Conservation (phyloP, 345 rosid species). For the Durio zibethinus region DNA sequence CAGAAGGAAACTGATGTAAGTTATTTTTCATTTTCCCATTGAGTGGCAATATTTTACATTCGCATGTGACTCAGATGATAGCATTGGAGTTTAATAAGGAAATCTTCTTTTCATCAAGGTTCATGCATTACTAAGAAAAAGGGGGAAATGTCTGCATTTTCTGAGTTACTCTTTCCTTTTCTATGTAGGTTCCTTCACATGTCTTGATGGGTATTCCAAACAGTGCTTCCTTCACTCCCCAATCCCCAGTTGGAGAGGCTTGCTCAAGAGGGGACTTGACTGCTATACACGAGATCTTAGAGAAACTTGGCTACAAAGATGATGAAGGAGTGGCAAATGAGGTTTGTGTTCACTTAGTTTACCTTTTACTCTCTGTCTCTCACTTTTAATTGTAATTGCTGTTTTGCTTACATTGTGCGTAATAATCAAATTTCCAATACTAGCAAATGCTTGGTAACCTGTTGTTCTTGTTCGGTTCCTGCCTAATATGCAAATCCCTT, state of each 20-base stretch:
- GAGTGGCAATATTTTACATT: background rate
- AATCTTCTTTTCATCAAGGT: background rate
- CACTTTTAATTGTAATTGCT: background rate
- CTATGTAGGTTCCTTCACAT: conserved; percentile 60
- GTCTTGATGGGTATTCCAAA: conserved; percentile 73
- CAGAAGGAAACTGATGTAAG: conserved; percentile 78
- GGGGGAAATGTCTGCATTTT: background rate
- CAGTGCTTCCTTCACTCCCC: conserved; percentile 50
- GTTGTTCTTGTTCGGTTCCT: conserved; percentile 1
- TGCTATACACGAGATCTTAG: conserved; percentile 75
- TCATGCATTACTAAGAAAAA: background rate
- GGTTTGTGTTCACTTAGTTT: conserved; percentile 36
- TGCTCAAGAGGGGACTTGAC: conserved; percentile 70
- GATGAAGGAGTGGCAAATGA: conserved; percentile 82
- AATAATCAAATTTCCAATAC: background rate
- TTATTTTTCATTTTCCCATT: background rate
- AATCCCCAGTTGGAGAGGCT: conserved; percentile 85
- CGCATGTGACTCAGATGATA: background rate
- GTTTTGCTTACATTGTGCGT: background rate
- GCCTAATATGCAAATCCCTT: background rate
- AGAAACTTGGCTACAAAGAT: conserved; percentile 75
- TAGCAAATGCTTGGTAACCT: conserved; percentile 8
- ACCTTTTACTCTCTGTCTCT: background rate
- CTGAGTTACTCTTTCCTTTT: background rate
- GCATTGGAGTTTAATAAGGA: background rate